Percentiles rank a stretch among this genome's conserved stretches.
Evolutionary conservation across 2,329 filamentous ascomycete species (phyloP).

Genomic region (Colletotrichum sp.): DNA sequence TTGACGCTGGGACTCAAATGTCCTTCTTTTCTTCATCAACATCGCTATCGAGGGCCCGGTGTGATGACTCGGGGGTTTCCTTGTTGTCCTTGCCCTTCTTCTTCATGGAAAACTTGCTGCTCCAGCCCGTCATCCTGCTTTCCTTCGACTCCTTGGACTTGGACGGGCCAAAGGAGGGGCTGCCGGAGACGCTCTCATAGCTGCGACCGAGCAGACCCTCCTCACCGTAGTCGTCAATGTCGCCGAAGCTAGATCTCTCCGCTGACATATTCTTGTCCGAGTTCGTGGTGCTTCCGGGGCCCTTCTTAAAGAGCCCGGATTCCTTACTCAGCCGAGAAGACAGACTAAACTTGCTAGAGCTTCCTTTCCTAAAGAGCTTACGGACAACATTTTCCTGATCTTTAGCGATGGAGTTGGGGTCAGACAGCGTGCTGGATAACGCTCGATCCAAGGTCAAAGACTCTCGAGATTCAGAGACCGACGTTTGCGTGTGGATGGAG

Average conservation of each 20-base stretch:
- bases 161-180: constrained; percentile 59
- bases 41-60: constrained; percentile 29
- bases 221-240: constrained; percentile 58
- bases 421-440: constrained; percentile 62
- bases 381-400: constrained; percentile 63
- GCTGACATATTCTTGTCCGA: constrained; percentile 62
- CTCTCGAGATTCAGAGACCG: constrained; percentile 62
- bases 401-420: constrained; percentile 51
- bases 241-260: constrained; percentile 64
- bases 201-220: constrained; percentile 53
- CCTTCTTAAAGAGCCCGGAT: constrained; percentile 63
- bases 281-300: constrained; percentile 59
- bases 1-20: not conserved
- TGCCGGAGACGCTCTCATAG: constrained; percentile 62
- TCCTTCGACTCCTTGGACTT: constrained; percentile 52
- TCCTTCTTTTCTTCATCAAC: constrained; percentile 20
- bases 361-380: constrained; percentile 69
- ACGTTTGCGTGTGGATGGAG: constrained; percentile 63
- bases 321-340: constrained; percentile 62
- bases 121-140: constrained; percentile 55
- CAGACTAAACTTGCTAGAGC: constrained; percentile 69
- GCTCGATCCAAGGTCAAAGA: constrained; percentile 61
- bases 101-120: constrained; percentile 60
- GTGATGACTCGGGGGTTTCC: constrained; percentile 59
- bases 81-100: constrained; percentile 63